These are phyloP conservation scores for Leccinum sublutescens DNA, from an alignment of 768 basidiomycete species.

Conservation along the genomic window DNA sequence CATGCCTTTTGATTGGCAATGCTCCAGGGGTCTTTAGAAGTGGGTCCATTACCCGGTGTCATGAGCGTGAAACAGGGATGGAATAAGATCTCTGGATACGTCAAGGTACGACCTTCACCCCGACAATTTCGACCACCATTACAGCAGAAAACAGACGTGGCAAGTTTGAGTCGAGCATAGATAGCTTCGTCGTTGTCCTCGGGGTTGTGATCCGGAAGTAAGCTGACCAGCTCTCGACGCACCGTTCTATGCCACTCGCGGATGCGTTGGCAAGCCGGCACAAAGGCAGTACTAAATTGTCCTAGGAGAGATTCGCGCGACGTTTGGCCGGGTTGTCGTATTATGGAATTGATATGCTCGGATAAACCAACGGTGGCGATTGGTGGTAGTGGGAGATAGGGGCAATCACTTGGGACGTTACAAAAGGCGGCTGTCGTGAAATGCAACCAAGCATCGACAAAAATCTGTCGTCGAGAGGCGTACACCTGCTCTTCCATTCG, in stretches of 20 bases:
- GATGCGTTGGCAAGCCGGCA: conserved; percentile 15
- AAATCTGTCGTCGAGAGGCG: conserved; percentile 22
- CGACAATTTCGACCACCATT: conserved; percentile 15
- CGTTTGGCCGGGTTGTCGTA: conserved; percentile 16
- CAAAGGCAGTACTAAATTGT: conserved; percentile 21
- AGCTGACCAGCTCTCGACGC: conserved; percentile 27
- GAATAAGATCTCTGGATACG: conserved; percentile 28
- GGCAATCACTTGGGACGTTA: conserved; percentile 7
- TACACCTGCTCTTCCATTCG: conserved; percentile 32
- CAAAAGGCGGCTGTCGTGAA: conserved; percentile 21
- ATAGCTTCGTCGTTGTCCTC: conserved; percentile 17
- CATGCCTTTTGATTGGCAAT: conserved; percentile 25
- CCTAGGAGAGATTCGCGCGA: conserved; percentile 11
- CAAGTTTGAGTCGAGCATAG: conserved; percentile 25
- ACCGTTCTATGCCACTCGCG: conserved; percentile 27
- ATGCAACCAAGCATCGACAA: conserved; percentile 26
- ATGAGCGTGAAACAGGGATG: conserved; percentile 27
- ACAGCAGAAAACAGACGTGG: conserved; percentile 29
- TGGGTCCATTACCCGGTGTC: conserved; percentile 3
- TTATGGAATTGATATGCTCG: conserved; percentile 24
- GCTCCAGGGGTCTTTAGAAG: conserved; percentile 19
- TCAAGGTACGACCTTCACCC: conserved; percentile 11
- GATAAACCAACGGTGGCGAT: conserved; percentile 26
- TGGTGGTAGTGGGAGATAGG: conserved; percentile 29
- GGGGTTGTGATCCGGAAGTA: conserved; percentile 22